These are phyloP conservation scores for Amylocystis lapponica DNA, from an alignment of 768 basidiomycete genomes.

Conservation along the genomic window DNA sequence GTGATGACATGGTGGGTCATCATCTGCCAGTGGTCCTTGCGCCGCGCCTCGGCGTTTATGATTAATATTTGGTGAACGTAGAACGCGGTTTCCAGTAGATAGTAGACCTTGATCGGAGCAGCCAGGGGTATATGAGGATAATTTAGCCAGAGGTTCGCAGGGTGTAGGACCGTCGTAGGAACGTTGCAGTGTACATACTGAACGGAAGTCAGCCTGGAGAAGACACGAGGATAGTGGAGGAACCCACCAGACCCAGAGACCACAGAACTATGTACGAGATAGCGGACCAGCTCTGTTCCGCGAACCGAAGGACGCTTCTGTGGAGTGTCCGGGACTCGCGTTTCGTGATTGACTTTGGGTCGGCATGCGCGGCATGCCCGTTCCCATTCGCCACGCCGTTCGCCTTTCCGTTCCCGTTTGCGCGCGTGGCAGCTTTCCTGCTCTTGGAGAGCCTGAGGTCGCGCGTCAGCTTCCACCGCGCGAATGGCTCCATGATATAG, in stretches of 20 bases:
- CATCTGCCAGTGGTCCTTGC: conserved; percentile 96
- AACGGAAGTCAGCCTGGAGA: conserved; percentile 3
- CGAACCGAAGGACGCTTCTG: conserved; percentile 77
- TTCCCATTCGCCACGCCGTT: conserved; percentile 13
- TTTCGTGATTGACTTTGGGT: conserved; percentile 18
- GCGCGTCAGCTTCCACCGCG: conserved; percentile 63
- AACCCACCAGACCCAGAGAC: conserved; percentile 77
- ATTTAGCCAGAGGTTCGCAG: conserved; percentile 62
- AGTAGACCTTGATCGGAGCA: conserved; percentile 84
- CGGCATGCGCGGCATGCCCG: conserved; percentile 23
- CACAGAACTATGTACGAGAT: conserved; percentile 78
- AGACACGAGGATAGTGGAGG: conserved; percentile 10
- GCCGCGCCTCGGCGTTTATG: conserved; percentile 85
- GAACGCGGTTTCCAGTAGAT: conserved; percentile 79
- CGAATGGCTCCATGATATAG: conserved; percentile 74
- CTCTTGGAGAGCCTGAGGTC: conserved; percentile 33
- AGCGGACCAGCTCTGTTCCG: conserved; percentile 91
- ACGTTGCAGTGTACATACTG: conserved; percentile 80
- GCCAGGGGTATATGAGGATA: conserved; percentile 84
- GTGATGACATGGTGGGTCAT: conserved; percentile 94
- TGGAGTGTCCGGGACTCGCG: conserved; percentile 58
- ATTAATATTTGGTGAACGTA: conserved; percentile 90
- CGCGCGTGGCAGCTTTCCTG: conserved; percentile 10
- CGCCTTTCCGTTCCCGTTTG: conserved; percentile 19
- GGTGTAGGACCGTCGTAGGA: conserved; percentile 60